Conservation (phyloP, 768 basidiomycete species). For the Rhizopogon rudus region DNA sequence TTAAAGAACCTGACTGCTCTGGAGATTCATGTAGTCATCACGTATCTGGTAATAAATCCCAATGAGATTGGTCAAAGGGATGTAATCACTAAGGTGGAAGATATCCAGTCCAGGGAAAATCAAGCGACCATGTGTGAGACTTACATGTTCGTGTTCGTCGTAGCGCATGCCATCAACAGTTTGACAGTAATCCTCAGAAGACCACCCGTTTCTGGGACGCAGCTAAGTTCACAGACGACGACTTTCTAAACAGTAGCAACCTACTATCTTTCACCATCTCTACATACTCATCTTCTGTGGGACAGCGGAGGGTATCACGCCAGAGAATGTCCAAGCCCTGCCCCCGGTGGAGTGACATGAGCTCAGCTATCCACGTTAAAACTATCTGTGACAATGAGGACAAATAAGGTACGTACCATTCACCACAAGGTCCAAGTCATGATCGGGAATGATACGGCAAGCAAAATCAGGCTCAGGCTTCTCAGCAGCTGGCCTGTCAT, state of each 20-base stretch:
- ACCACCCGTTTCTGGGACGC: constrained; percentile 77
- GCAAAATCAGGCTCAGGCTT: not conserved
- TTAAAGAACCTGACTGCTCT: constrained; percentile 60
- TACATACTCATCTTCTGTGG: constrained; percentile 88
- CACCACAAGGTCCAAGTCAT: constrained; percentile 63
- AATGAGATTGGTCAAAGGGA: constrained; percentile 83
- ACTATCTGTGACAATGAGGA: not conserved
- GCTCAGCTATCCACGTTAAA: constrained; percentile 31
- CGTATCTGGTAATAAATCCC: constrained; percentile 89
- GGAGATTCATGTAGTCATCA: constrained; percentile 90
- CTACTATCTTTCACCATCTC: constrained; percentile 92
- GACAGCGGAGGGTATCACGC: constrained; percentile 83
- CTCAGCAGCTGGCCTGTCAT: not conserved
- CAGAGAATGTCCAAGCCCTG: constrained; percentile 90
- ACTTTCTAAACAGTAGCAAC: constrained; percentile 22
- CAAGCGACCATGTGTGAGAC: constrained; percentile 11
- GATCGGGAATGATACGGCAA: constrained; percentile 24
- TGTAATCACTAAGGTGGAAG: constrained; percentile 58
- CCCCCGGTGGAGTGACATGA: constrained; percentile 81
- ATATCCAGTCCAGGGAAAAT: not conserved
- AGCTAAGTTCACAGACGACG: not conserved
- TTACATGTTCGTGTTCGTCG: constrained; percentile 51
- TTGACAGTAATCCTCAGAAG: constrained; percentile 86
- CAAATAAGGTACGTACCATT: constrained; percentile 41
- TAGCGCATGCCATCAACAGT: constrained; percentile 88